Evolutionary conservation across 2,329 filamentous ascomycete species (phyloP).

Genomic region (Tolypocladium ophioglossoides): DNA sequence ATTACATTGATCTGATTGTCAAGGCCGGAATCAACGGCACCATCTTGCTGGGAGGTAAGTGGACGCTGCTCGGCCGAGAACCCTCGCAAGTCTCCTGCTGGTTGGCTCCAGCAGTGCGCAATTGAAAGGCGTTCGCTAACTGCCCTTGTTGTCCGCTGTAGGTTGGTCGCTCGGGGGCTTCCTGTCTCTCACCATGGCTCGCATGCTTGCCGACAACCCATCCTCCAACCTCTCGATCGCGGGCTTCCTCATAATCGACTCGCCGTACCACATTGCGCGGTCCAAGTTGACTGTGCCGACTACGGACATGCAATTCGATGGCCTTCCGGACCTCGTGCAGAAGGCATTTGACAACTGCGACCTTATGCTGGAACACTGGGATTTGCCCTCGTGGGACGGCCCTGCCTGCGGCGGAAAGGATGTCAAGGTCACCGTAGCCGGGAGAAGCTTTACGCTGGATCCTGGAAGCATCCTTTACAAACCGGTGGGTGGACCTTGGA

Average conservation of each 20-base stretch:
- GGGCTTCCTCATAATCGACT: constrained; percentile 17
- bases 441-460: constrained; percentile 7
- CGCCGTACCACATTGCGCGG: constrained; percentile 15
- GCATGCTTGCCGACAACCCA: constrained; percentile 12
- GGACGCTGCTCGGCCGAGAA: neutral
- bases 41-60: constrained; percentile 15
- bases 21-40: constrained; percentile 13
- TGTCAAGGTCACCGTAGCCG: constrained; percentile 7
- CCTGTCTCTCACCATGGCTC: constrained; percentile 14
- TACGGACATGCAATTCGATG: constrained; percentile 8
- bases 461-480: constrained; percentile 11
- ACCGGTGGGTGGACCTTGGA: constrained; percentile 9
- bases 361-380: constrained; percentile 17
- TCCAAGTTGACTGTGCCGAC: constrained; percentile 5
- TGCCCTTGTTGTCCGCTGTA: neutral
- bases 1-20: constrained; percentile 14
- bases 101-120: neutral
- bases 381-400: constrained; percentile 14
- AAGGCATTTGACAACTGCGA: constrained; percentile 20
- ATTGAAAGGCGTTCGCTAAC: neutral
- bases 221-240: constrained; percentile 11
- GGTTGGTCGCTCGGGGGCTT: constrained; percentile 20
- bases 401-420: constrained; percentile 5
- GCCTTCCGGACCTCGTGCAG: constrained; percentile 14
- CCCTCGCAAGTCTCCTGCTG: neutral